Conservation (phyloP, 345 rosid species). For the Iberis pinnata region DNA sequence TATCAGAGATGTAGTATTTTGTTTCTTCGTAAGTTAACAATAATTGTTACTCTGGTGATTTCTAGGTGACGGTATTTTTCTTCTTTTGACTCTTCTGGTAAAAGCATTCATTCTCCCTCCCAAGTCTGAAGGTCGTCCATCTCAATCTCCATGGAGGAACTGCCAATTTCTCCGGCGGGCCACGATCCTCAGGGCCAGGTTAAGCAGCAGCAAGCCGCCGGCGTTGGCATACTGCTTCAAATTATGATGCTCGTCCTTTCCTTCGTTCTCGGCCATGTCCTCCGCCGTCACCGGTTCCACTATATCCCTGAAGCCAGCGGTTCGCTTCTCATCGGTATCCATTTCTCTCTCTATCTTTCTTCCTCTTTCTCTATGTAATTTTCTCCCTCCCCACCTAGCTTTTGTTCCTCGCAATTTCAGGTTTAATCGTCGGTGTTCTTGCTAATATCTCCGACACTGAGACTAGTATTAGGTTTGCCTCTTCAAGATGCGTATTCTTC, state of each 20-base stretch:
- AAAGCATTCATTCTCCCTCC: too few species aligned
- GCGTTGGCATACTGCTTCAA: slow-evolving; percentile 94
- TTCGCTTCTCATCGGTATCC: slow-evolving; percentile 82
- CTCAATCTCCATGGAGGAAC: slow-evolving; percentile 23
- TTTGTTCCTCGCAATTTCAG: slow-evolving; percentile 29
- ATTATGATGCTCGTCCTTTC: slow-evolving; percentile 99
- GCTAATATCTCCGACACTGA: slow-evolving; percentile 89
- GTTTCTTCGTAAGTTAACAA: too few species aligned
- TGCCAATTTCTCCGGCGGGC: slow-evolving; percentile 37
- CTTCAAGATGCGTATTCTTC: too few species aligned
- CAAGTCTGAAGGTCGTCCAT: slow-evolving; percentile 8
- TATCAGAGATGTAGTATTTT: too few species aligned
- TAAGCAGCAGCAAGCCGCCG: slow-evolving; percentile 93
- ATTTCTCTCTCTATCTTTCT: too few species aligned
- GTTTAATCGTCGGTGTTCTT: slow-evolving; percentile 73
- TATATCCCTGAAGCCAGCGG: slow-evolving; percentile 97
- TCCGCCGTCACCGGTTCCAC: slow-evolving; percentile 88
- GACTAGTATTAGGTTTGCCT: slow-evolving; percentile 71
- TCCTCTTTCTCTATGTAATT: not conserved
- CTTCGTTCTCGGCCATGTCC: slow-evolving; percentile 93
- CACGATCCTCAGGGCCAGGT: slow-evolving; percentile 40
- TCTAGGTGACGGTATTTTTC: too few species aligned
- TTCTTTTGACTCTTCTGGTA: too few species aligned
- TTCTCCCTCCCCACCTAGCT: not conserved
- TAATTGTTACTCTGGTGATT: too few species aligned